Conservation (phyloP, 148 eudicot species). For the Polygonum maritimum region DNA sequence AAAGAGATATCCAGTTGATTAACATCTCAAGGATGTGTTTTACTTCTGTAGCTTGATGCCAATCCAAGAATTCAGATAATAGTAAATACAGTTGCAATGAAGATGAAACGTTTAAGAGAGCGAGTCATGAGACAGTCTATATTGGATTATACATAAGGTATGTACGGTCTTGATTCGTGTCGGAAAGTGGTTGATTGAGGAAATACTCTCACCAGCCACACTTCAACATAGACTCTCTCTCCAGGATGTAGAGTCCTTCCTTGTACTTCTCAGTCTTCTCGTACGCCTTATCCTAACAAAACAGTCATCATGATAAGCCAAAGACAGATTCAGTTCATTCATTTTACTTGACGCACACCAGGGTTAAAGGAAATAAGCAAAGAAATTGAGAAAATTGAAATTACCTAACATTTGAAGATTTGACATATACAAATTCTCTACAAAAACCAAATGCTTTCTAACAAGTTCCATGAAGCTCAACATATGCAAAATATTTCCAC, state of each 20-base stretch:
- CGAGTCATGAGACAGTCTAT: background rate
- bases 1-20: background rate
- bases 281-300: conserved; percentile 18
- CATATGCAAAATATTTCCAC: background rate
- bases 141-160: background rate
- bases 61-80: background rate
- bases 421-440: background rate
- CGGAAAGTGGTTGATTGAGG: too few species aligned
- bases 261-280: conserved; percentile 16
- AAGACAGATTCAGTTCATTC: background rate
- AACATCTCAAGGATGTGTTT: background rate
- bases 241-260: conserved; percentile 18
- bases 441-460: background rate
- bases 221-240: conserved; percentile 16
- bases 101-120: background rate
- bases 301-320: background rate
- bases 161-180: background rate
- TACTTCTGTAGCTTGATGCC: background rate
- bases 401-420: background rate
- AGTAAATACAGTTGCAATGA: background rate
- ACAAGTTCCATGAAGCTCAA: background rate
- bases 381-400: too few species aligned
- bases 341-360: background rate
- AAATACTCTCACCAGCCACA: background rate
- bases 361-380: background rate